phyloP scores from a whole-genome alignment of 2,329 filamentous ascomycete genomes.

The Sarocladiaceae sp. region DNA sequence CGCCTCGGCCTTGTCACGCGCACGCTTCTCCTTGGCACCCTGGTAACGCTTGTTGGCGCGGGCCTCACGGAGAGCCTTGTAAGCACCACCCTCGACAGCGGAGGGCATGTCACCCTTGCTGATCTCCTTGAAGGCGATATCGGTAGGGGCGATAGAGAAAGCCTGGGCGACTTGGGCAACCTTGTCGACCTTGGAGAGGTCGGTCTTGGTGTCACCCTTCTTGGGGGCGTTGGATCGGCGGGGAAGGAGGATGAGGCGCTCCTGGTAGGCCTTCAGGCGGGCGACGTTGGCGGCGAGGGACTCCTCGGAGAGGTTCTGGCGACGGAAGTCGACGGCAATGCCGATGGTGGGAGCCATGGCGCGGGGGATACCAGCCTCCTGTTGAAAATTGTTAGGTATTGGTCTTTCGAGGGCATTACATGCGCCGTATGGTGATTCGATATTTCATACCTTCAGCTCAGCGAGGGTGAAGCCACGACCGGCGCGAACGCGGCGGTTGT shows the following conservation, averaged over 20 bases:
- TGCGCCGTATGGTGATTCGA: neutral
- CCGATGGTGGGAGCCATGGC: constrained; percentile 94
- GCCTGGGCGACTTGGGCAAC: constrained; percentile 41
- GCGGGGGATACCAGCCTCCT: constrained; percentile 95
- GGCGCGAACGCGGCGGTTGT: constrained; percentile 96
- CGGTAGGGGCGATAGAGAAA: constrained; percentile 70
- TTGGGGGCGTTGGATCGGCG: constrained; percentile 91
- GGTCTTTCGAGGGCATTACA: neutral
- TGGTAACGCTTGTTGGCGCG: constrained; percentile 77
- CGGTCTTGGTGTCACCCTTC: constrained; percentile 88
- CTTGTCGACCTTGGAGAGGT: constrained; percentile 63
- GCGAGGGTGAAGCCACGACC: constrained; percentile 96
- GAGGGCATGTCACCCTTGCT: constrained; percentile 77
- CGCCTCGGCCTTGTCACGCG: constrained; percentile 80
- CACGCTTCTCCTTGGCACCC: constrained; percentile 90
- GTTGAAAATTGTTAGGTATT: constrained; percentile 12
- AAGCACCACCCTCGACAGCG: constrained; percentile 76
- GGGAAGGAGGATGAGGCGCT: constrained; percentile 95
- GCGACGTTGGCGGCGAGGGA: constrained; percentile 90
- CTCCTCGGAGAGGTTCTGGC: constrained; percentile 96
- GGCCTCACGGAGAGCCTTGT: constrained; percentile 77
- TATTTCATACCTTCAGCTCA: constrained; percentile 85
- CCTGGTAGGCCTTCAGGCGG: constrained; percentile 96
- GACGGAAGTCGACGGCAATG: constrained; percentile 94
- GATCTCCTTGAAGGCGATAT: constrained; percentile 66